Evolutionary conservation across 1,284 basidiomycete species (phyloP).

Genomic region (Omphalotus olearius): DNA sequence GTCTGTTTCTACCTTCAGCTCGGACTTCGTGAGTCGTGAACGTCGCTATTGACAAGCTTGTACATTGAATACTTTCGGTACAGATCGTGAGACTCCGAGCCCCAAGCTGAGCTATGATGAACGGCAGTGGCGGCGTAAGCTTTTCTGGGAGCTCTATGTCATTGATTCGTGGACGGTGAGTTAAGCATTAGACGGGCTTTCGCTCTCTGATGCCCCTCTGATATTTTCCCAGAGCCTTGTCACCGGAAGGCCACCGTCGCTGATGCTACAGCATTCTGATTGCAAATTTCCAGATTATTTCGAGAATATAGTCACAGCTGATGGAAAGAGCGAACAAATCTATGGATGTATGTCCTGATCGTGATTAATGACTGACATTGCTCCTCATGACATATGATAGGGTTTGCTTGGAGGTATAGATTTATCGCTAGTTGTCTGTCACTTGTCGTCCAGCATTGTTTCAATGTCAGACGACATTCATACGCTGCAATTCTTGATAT

Average conservation of each 20-base stretch:
- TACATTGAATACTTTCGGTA: not conserved
- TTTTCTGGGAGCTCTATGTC: conserved; percentile 54
- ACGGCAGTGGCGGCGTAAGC: conserved; percentile 40
- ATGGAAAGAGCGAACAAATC: conserved; percentile 33
- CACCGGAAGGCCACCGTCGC: conserved; percentile 42
- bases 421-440: conserved; percentile 44
- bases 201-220: conserved; percentile 5
- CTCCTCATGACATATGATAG: conserved; percentile 22
- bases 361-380: not conserved
- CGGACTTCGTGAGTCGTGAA: conserved; percentile 42
- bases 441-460: conserved; percentile 37
- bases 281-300: conserved; percentile 47
- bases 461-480: conserved; percentile 31
- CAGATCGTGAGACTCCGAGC: conserved; percentile 49
- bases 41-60: not conserved
- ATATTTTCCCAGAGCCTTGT: conserved; percentile 34
- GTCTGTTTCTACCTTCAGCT: conserved; percentile 32
- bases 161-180: conserved; percentile 48
- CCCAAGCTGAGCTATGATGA: conserved; percentile 48
- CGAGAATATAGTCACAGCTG: conserved; percentile 25
- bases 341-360: conserved; percentile 31
- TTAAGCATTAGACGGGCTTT: conserved; percentile 10
- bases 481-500: conserved; percentile 39
- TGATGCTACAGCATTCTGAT: conserved; percentile 42
- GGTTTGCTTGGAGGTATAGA: conserved; percentile 43